Percentiles rank a stretch among this genome's conserved stretches.
Conservation (phyloP, 805 yeast genomes). For the Hanseniaspora pseudoguilliermondii region DNA sequence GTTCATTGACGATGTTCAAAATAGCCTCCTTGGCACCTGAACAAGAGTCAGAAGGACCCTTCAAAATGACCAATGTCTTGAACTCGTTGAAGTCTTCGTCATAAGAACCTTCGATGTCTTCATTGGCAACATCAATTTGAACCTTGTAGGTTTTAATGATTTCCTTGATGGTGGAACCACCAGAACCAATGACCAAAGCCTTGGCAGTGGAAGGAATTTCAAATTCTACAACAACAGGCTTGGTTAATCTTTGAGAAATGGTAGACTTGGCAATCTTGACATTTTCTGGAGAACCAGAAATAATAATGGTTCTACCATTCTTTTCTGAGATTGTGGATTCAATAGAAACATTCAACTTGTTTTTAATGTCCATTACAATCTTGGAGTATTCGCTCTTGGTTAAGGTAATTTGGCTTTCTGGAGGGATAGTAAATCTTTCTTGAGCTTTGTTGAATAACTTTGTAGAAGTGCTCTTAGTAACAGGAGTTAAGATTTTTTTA, state of each 20-base stretch:
- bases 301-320: slow-evolving; percentile 68
- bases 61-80: slow-evolving; percentile 49
- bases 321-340: slow-evolving; percentile 67
- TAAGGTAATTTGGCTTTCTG: slow-evolving; percentile 52
- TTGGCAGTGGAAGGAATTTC: slow-evolving; percentile 65
- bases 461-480: slow-evolving; percentile 34
- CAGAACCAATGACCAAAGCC: slow-evolving; percentile 73
- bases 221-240: slow-evolving; percentile 51
- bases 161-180: slow-evolving; percentile 71
- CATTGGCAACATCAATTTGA: slow-evolving; percentile 44
- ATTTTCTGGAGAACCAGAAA: slow-evolving; percentile 58
- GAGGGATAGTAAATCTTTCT: slow-evolving; percentile 65
- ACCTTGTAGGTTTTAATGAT: slow-evolving; percentile 58
- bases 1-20: slow-evolving; percentile 58
- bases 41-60: slow-evolving; percentile 79
- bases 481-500: slow-evolving; percentile 13
- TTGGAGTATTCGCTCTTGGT: slow-evolving; percentile 56
- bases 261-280: slow-evolving; percentile 64
- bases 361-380: slow-evolving; percentile 50
- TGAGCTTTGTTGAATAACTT: slow-evolving; percentile 44
- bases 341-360: slow-evolving; percentile 48
- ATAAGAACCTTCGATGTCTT: slow-evolving; percentile 26
- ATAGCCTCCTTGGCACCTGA: slow-evolving; percentile 59
- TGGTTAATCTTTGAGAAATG: slow-evolving; percentile 61
- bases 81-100: slow-evolving; percentile 50